Evolutionary conservation across 2,329 filamentous ascomycete species (phyloP).

Genomic region (Drechslerella coelobrocha): DNA sequence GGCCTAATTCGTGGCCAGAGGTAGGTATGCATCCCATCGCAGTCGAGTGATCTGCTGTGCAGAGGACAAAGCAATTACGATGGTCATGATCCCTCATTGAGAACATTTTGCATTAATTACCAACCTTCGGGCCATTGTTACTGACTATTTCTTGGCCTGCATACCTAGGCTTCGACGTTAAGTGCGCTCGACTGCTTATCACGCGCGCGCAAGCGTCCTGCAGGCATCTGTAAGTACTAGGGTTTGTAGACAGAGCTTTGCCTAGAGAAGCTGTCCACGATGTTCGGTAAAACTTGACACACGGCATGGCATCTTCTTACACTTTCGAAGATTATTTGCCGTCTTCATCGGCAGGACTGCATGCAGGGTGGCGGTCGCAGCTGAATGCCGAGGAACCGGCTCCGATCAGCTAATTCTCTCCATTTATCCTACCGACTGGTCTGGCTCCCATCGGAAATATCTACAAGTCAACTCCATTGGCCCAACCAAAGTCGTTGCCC

Average conservation of each 20-base stretch:
- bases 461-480: background rate
- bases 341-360: conserved; percentile 1
- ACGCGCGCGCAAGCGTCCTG: conserved; percentile 15
- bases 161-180: background rate
- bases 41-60: conserved; percentile 1
- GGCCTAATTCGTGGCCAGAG: background rate
- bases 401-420: conserved; percentile 3
- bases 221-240: background rate
- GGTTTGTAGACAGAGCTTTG: conserved; percentile 4
- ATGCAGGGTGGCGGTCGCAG: conserved; percentile 7
- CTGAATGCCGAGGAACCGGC: conserved; percentile 1
- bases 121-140: background rate
- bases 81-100: background rate
- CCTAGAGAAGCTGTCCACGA: conserved; percentile 1
- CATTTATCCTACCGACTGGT: conserved; percentile 7
- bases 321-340: background rate
- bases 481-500: background rate
- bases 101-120: background rate
- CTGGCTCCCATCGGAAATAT: background rate
- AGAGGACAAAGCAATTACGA: background rate
- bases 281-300: conserved; percentile 3
- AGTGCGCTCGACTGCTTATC: background rate
- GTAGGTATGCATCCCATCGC: background rate
- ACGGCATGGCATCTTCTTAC: background rate
- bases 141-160: background rate